Conservation (phyloP, 2,329 filamentous ascomycete species). For the Didymella segeticola region DNA sequence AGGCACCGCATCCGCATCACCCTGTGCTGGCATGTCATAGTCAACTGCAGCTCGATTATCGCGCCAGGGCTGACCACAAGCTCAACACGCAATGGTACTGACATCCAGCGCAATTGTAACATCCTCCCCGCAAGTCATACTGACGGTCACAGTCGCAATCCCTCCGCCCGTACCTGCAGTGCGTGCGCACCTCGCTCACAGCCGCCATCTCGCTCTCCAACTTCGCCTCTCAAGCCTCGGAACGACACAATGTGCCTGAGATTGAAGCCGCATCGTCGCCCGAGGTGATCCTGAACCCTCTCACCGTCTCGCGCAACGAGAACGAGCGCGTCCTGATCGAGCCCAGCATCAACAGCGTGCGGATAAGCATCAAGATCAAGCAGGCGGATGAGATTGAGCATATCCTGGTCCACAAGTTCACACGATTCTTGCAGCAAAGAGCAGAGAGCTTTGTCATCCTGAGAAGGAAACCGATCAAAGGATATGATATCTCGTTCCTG, state of each 20-base stretch:
- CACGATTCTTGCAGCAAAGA: slow-evolving; percentile 91
- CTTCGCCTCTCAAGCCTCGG: slow-evolving; percentile 95
- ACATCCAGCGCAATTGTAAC: not conserved
- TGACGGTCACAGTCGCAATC: slow-evolving; percentile 79
- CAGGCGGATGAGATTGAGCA: slow-evolving; percentile 99
- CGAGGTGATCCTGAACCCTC: slow-evolving; percentile 89
- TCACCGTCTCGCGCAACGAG: slow-evolving; percentile 92
- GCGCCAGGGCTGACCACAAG: slow-evolving; percentile 27
- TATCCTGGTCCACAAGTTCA: slow-evolving; percentile 98
- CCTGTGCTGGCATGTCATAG: slow-evolving; percentile 43
- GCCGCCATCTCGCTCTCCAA: slow-evolving; percentile 93
- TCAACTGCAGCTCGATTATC: slow-evolving; percentile 26
- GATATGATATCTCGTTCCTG: slow-evolving; percentile 97
- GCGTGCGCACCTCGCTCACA: slow-evolving; percentile 91
- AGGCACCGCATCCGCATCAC: slow-evolving; percentile 34
- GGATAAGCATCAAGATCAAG: slow-evolving; percentile 98
- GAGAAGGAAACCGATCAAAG: slow-evolving; percentile 94
- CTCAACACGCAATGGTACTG: slow-evolving; percentile 40
- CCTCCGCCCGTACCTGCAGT: slow-evolving; percentile 93
- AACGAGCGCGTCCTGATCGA: slow-evolving; percentile 97
- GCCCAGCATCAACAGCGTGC: slow-evolving; percentile 94
- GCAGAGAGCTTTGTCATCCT: slow-evolving; percentile 98
- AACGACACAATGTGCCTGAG: slow-evolving; percentile 97
- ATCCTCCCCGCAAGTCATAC: slow-evolving; percentile 16
- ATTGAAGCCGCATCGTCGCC: slow-evolving; percentile 92